Evolutionary conservation across 2,329 filamentous ascomycete genomes (phyloP).

Genomic region (Colletotrichum nymphaeae): DNA sequence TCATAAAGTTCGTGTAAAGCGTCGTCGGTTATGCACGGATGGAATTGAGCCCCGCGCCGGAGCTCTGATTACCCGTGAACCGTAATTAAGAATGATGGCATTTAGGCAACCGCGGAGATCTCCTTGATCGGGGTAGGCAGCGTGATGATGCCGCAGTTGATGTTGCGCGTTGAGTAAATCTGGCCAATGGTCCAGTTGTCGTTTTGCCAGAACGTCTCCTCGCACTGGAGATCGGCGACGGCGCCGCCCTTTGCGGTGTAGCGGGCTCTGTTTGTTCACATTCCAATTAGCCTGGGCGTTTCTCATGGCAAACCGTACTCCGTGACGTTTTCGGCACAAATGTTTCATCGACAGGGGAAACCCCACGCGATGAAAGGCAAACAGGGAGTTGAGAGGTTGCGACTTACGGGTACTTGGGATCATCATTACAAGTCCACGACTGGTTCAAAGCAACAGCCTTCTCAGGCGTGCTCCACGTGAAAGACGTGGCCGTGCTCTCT

Average conservation of each 20-base stretch:
- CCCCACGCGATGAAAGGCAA: too few relatives aligned
- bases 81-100: background rate
- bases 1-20: background rate
- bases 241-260: conserved; percentile 44
- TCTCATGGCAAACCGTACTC: background rate
- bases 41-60: too few relatives aligned
- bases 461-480: conserved; percentile 53
- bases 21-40: background rate
- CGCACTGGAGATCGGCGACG: conserved; percentile 44
- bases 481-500: conserved; percentile 48
- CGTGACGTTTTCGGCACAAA: too few relatives aligned
- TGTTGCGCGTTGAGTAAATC: conserved; percentile 44
- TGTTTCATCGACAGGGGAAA: too few relatives aligned
- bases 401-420: conserved; percentile 40
- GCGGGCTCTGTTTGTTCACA: conserved; percentile 34
- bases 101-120: conserved; percentile 42
- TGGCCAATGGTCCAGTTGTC: conserved; percentile 45
- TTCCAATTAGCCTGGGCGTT: background rate
- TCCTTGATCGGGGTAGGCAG: conserved; percentile 41
- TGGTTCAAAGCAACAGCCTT: conserved; percentile 57
- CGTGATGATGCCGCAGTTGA: conserved; percentile 43
- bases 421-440: conserved; percentile 59
- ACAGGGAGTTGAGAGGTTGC: background rate
- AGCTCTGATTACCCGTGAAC: background rate
- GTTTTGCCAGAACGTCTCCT: conserved; percentile 43